Base-by-base conservation (phyloP, 75 land plant genomes). In the Chamaecyparis obtusa region DNA sequence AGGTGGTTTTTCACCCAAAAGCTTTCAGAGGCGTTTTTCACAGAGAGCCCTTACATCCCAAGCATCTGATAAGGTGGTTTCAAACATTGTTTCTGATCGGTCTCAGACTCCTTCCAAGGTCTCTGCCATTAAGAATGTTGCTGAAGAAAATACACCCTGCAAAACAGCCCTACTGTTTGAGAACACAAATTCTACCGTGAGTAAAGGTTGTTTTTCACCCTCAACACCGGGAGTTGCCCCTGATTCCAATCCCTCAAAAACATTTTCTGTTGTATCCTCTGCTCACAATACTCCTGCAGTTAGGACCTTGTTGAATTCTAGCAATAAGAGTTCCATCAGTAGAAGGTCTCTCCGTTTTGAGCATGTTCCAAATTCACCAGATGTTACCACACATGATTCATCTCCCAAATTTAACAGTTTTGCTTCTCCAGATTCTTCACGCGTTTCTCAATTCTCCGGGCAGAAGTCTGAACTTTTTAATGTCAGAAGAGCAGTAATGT, bases 1-100 rank as follows among this genome's bases (percentile, higher is more conserved):
- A 44, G 46, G 46, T 44, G 4, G 3, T 44, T 89, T 89, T 39
- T 0, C 88, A 35, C 46, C 94, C 86, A 84, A 19, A 79, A 88
- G 90, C 84, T 91, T 89, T 54, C 54, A 49, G 69, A 88, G 35
- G 84, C 83, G 71, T 0, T 91, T 93, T 78, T 90, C 90, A 15
- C 84, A 88, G 60, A 85, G 36, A 32, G 41, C 13, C 55, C 56
- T 19, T n/a, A 49, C 56, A 35, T 11, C 79, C 9, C 60, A 83
- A 32, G 48, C 48, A 80, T 8, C 9, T 30, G 13, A 8, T 6
- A 24, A 80, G 27, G 48, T 48, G 24, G 24, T 0, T 44, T 21
- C 39, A 46, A 27, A 43, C 49, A 24, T 8, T n/a, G 27, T 13
- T 46, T 46, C 83, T 81, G 32, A 81, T 13, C 51, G 9, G 10